Evolutionary conservation across 1,284 basidiomycete species (phyloP).

Genomic region (Ceratobasidium sp.): DNA sequence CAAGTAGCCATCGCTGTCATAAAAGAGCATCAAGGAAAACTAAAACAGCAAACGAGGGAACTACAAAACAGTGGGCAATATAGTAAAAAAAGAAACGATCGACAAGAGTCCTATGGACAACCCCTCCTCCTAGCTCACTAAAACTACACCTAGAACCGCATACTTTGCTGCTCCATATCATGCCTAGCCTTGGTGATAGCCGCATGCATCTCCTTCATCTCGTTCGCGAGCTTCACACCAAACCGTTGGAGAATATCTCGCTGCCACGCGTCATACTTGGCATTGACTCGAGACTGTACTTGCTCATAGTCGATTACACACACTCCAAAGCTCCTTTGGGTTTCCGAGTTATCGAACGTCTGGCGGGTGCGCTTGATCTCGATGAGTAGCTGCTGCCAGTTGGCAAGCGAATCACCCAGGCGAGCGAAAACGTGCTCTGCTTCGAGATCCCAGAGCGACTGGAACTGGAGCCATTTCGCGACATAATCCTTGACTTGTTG

Average conservation of each 20-base stretch:
- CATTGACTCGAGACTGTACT: slow-evolving; percentile 96
- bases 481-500: slow-evolving; percentile 89
- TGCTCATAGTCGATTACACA: slow-evolving; percentile 98
- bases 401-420: slow-evolving; percentile 90
- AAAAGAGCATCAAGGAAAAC: slow-evolving; percentile 34
- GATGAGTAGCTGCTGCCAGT: slow-evolving; percentile 95
- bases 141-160: slow-evolving; percentile 24
- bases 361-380: slow-evolving; percentile 97
- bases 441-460: slow-evolving; percentile 98
- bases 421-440: slow-evolving; percentile 85
- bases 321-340: slow-evolving; percentile 91
- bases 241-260: slow-evolving; percentile 93
- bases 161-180: slow-evolving; percentile 87
- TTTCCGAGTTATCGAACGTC: slow-evolving; percentile 97
- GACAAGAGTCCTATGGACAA: slow-evolving; percentile 24
- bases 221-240: slow-evolving; percentile 90
- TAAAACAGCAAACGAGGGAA: slow-evolving; percentile 45
- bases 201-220: slow-evolving; percentile 97
- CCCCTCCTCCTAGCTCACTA: no score
- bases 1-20: slow-evolving; percentile 45
- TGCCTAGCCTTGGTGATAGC: slow-evolving; percentile 92
- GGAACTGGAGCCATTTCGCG: slow-evolving; percentile 98
- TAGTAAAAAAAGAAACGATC: slow-evolving; percentile 23
- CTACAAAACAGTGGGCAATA: slow-evolving; percentile 43
- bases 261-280: slow-evolving; percentile 99